phyloP scores from a whole-genome alignment of 2,329 filamentous ascomycete species.

The Phoma sp. region DNA sequence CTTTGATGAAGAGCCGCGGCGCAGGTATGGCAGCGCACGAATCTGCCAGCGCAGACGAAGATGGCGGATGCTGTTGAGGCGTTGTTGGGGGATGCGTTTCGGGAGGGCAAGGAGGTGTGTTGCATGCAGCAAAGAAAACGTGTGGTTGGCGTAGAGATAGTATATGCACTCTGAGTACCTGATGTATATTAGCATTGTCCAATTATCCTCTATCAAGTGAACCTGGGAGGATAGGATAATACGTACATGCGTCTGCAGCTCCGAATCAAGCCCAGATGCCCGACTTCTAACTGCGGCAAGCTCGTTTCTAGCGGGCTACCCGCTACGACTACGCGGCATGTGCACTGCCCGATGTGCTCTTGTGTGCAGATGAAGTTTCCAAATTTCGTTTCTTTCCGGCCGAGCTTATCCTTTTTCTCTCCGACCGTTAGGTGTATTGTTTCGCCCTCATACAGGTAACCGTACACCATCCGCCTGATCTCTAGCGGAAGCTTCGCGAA shows the following conservation, averaged over 20 bases:
- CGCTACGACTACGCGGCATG: slow-evolving; percentile 40
- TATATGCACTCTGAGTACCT: slow-evolving; percentile 44
- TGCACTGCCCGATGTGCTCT: slow-evolving; percentile 24
- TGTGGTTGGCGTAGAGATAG: slow-evolving; percentile 39
- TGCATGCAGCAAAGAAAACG: slow-evolving; percentile 44
- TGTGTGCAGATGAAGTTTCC: slow-evolving; percentile 43
- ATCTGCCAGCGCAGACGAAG: slow-evolving; percentile 44
- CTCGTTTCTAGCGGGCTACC: slow-evolving; percentile 18
- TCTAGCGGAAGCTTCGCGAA: slow-evolving; percentile 44
- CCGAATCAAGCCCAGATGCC: slow-evolving; percentile 24
- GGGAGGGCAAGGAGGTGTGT: slow-evolving; percentile 46
- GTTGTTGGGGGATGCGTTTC: slow-evolving; percentile 31
- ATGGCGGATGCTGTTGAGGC: slow-evolving; percentile 37
- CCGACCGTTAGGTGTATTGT: slow-evolving; percentile 43
- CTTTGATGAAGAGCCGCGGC: slow-evolving; percentile 27
- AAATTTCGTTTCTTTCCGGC: slow-evolving; percentile 23
- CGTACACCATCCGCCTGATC: slow-evolving; percentile 42
- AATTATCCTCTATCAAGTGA: no score
- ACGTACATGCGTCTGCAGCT: slow-evolving; percentile 40
- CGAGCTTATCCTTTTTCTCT: slow-evolving; percentile 26
- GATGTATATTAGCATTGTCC: neutral
- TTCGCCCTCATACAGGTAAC: slow-evolving; percentile 37
- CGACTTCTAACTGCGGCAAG: slow-evolving; percentile 8
- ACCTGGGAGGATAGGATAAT: no score
- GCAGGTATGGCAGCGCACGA: slow-evolving; percentile 43